Evolutionary conservation across 768 basidiomycete genomes (phyloP).

Genomic region (Suillus placidus): DNA sequence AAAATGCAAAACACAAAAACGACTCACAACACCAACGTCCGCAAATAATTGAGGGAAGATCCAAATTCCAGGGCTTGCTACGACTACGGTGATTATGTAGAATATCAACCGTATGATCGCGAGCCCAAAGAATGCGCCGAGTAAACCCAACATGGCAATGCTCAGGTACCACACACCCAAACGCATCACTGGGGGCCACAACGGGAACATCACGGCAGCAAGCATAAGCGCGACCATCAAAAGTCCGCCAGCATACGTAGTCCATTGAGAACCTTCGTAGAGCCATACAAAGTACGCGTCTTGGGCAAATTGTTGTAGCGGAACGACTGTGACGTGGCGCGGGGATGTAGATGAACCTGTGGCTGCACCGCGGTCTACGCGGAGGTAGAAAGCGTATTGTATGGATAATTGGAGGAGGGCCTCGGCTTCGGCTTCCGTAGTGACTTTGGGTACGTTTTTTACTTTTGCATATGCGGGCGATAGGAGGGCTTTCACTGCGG

Average conservation of each 20-base stretch:
- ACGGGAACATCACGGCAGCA: slow-evolving; percentile 97
- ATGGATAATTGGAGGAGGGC: slow-evolving; percentile 69
- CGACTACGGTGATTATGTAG: slow-evolving; percentile 89
- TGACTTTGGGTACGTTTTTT: slow-evolving; percentile 75
- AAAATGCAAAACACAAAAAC: neutral
- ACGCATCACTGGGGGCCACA: slow-evolving; percentile 94
- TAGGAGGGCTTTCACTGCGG: slow-evolving; percentile 88
- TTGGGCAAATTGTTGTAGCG: slow-evolving; percentile 75
- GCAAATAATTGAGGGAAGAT: slow-evolving; percentile 98
- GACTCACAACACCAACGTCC: slow-evolving; percentile 95
- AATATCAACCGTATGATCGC: slow-evolving; percentile 91
- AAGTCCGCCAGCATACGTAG: slow-evolving; percentile 86
- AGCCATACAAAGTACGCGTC: slow-evolving; percentile 96
- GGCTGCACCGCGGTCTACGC: slow-evolving; percentile 74
- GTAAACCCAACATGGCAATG: slow-evolving; percentile 82
- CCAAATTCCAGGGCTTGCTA: slow-evolving; percentile 92
- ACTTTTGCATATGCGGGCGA: slow-evolving; percentile 91
- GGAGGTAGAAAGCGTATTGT: slow-evolving; percentile 89
- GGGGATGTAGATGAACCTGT: slow-evolving; percentile 59
- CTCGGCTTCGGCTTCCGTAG: slow-evolving; percentile 75
- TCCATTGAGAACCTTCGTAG: slow-evolving; percentile 92
- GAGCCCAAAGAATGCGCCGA: slow-evolving; percentile 88
- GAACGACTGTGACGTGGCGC: slow-evolving; percentile 72
- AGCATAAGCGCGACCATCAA: slow-evolving; percentile 94
- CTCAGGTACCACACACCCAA: slow-evolving; percentile 96